Evolutionary conservation across 1,284 basidiomycete genomes (phyloP).

Genomic region (Apiotrichum domesticum): DNA sequence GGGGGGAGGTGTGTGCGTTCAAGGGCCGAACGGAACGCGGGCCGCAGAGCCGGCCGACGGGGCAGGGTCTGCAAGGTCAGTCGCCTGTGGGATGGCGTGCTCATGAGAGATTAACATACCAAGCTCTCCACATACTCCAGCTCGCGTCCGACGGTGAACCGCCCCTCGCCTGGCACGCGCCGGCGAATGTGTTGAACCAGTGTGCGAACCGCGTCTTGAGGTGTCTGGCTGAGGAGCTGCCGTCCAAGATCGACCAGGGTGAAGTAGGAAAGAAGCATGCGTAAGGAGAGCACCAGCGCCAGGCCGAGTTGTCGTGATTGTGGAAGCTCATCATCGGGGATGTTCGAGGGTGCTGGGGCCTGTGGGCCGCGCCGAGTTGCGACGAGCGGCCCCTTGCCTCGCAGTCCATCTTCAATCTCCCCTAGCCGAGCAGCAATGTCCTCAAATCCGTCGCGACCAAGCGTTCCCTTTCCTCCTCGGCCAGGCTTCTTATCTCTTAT

Average conservation of each 20-base stretch:
- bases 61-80: slow-evolving; percentile 21
- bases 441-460: slow-evolving; percentile 39
- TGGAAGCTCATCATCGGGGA: slow-evolving; percentile 21
- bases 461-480: slow-evolving; percentile 41
- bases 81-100: background rate
- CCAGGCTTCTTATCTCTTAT: slow-evolving; percentile 36
- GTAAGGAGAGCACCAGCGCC: slow-evolving; percentile 37
- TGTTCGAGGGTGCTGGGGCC: background rate
- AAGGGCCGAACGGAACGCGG: slow-evolving; percentile 43
- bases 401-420: slow-evolving; percentile 39
- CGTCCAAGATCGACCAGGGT: slow-evolving; percentile 35
- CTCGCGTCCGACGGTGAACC: slow-evolving; percentile 40
- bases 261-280: slow-evolving; percentile 46
- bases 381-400: slow-evolving; percentile 14
- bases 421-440: slow-evolving; percentile 36
- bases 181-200: slow-evolving; percentile 42
- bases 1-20: slow-evolving; percentile 32
- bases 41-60: slow-evolving; percentile 36
- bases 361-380: background rate
- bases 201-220: slow-evolving; percentile 40
- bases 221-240: slow-evolving; percentile 32
- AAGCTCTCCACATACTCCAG: slow-evolving; percentile 39
- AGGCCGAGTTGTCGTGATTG: slow-evolving; percentile 31
- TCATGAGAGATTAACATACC: slow-evolving; percentile 19
- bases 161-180: slow-evolving; percentile 38